phyloP scores from a whole-genome alignment of 257 asterid genomes.

The Solanum virginianum region DNA sequence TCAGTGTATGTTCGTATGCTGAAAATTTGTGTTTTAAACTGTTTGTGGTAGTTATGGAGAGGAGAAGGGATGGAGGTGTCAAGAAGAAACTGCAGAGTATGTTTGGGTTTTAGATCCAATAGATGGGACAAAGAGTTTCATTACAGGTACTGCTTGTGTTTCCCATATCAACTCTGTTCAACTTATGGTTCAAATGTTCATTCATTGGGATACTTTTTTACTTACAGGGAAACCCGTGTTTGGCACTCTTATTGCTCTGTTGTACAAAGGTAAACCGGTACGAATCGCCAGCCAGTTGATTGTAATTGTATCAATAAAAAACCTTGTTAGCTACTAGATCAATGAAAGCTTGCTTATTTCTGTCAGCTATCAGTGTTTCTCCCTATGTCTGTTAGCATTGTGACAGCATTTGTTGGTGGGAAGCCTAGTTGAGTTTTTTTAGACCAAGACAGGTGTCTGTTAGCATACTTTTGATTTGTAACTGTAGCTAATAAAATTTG shows the following conservation, averaged over 20 bases:
- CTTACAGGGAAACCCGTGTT: slow-evolving; percentile 79
- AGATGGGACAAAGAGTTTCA: slow-evolving; percentile 96
- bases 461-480: not conserved
- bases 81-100: slow-evolving; percentile 59
- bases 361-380: not conserved
- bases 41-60: slow-evolving; percentile 63
- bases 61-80: slow-evolving; percentile 84
- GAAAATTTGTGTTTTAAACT: not conserved
- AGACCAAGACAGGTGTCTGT: not conserved
- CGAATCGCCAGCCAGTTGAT: slow-evolving; percentile 12
- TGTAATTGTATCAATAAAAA: not conserved
- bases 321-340: not conserved
- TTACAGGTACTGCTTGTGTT: slow-evolving; percentile 45
- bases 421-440: not conserved
- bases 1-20: not conserved
- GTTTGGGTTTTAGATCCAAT: slow-evolving; percentile 98
- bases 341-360: not conserved
- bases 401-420: not conserved
- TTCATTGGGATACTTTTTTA: not conserved
- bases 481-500: not conserved
- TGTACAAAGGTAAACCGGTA: slow-evolving; percentile 88
- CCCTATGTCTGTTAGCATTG: not conserved
- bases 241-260: slow-evolving; percentile 86
- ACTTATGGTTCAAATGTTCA: not conserved
- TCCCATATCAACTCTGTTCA: not conserved